phyloP scores from a whole-genome alignment of 2,329 filamentous ascomycete genomes.

The Annulohypoxylon truncatum region DNA sequence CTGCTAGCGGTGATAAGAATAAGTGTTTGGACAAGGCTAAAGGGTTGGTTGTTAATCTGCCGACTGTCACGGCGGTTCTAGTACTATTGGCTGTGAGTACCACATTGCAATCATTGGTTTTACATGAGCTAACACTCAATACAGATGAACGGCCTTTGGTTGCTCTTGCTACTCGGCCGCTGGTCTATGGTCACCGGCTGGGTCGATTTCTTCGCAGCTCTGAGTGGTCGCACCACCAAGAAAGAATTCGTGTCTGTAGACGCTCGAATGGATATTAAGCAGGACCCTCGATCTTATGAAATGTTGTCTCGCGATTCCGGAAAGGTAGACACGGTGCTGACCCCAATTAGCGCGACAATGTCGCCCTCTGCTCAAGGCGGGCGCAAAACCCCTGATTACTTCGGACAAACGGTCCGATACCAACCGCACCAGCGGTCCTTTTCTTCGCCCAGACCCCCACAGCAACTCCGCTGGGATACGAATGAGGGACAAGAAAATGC shows the following conservation, averaged over 20 bases:
- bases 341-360: conserved; percentile 54
- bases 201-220: conserved; percentile 70
- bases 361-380: conserved; percentile 54
- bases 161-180: conserved; percentile 82
- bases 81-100: conserved; percentile 80
- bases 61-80: conserved; percentile 83
- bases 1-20: conserved; percentile 68
- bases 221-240: conserved; percentile 63
- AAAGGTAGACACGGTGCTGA: conserved; percentile 62
- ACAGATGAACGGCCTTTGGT: conserved; percentile 86
- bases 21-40: conserved; percentile 72
- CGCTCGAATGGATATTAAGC: conserved; percentile 71
- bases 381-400: conserved; percentile 60
- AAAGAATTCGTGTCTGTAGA: conserved; percentile 92
- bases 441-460: conserved; percentile 65
- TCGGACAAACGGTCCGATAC: conserved; percentile 65
- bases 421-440: conserved; percentile 66
- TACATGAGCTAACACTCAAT: conserved; percentile 23
- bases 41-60: conserved; percentile 75
- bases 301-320: conserved; percentile 75
- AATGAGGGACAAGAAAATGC: conserved; percentile 54
- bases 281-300: conserved; percentile 79
- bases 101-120: background rate
- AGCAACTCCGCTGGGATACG: conserved; percentile 58
- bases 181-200: conserved; percentile 89